phyloP scores from a whole-genome alignment of 202 grass and related monocot species.

The Digitaria exilis region DNA sequence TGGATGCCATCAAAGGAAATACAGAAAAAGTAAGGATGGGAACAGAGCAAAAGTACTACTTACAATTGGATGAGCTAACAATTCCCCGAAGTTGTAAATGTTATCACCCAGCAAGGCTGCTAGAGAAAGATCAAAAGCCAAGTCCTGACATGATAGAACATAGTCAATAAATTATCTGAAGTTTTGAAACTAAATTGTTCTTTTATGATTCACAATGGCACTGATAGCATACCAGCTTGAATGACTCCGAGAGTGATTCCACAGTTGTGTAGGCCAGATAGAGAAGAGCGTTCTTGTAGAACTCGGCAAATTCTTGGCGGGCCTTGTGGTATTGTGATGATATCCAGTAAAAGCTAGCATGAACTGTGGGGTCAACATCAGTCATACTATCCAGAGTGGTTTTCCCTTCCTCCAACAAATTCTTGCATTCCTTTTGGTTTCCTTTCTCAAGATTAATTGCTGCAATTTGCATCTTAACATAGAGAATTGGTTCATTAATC shows the following conservation, averaged over 20 bases:
- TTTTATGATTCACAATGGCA: neutral
- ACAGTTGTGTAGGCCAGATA: constrained; percentile 96
- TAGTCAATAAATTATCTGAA: constrained; percentile 7
- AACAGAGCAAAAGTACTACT: constrained; percentile 36
- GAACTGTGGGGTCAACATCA: constrained; percentile 86
- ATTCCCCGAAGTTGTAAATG: constrained; percentile 98
- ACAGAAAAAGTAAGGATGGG: neutral
- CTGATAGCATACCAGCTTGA: constrained; percentile 67
- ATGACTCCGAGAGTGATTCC: constrained; percentile 82
- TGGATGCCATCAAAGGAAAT: neutral
- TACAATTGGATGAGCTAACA: constrained; percentile 97
- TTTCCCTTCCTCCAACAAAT: constrained; percentile 87
- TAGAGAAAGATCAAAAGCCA: constrained; percentile 96
- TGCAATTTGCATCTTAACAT: constrained; percentile 94
- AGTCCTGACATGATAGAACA: constrained; percentile 51
- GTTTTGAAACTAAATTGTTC: constrained; percentile 9
- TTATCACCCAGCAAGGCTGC: constrained; percentile 93
- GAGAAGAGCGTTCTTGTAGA: constrained; percentile 92
- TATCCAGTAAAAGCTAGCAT: constrained; percentile 93
- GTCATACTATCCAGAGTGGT: constrained; percentile 89
- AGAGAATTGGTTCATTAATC: constrained; percentile 78
- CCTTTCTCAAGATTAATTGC: constrained; percentile 77
- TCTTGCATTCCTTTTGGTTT: constrained; percentile 86
- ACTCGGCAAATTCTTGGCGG: constrained; percentile 87
- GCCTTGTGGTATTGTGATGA: constrained; percentile 90